phyloP scores from a whole-genome alignment of 2,329 filamentous ascomycete genomes.

The Trichoderma brevicompactum region DNA sequence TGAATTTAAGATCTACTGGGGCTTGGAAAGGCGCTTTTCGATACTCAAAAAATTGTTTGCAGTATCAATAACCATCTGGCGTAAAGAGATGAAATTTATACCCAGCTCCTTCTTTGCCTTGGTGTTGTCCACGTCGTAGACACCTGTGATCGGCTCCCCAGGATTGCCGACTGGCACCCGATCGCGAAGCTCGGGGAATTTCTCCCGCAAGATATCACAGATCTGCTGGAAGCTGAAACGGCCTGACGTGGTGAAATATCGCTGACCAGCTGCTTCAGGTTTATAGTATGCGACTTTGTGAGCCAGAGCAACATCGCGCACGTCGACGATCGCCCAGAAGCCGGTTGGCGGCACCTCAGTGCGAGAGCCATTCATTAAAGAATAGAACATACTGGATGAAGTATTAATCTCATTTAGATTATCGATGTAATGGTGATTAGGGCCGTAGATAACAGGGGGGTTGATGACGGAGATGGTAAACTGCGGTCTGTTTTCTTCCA shows the following conservation, averaged over 20 bases:
- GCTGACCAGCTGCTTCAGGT: slow-evolving; percentile 35
- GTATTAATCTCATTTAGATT: slow-evolving; percentile 34
- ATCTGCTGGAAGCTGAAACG: slow-evolving; percentile 42
- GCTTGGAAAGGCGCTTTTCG: background rate
- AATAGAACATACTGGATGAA: slow-evolving; percentile 37
- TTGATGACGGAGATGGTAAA: slow-evolving; percentile 36
- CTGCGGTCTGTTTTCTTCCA: slow-evolving; percentile 35
- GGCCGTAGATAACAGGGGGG: slow-evolving; percentile 39
- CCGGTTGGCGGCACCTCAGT: slow-evolving; percentile 33
- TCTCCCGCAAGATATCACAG: slow-evolving; percentile 51
- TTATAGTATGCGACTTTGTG: slow-evolving; percentile 35
- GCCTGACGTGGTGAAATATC: slow-evolving; percentile 37
- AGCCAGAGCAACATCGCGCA: slow-evolving; percentile 38
- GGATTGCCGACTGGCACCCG: slow-evolving; percentile 46
- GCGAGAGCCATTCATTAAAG: slow-evolving; percentile 38
- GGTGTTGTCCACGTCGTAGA: slow-evolving; percentile 16
- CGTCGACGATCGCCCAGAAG: slow-evolving; percentile 35
- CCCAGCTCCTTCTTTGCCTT: slow-evolving; percentile 19
- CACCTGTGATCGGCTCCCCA: slow-evolving; percentile 13
- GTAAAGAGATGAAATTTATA: slow-evolving; percentile 16
- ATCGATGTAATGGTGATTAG: slow-evolving; percentile 29
- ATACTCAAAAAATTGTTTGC: slow-evolving; percentile 16
- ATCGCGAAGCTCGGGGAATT: slow-evolving; percentile 56
- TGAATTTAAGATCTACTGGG: background rate
- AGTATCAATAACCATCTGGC: slow-evolving; percentile 17